These are phyloP conservation scores for Colletotrichum spinosum DNA, from an alignment of 2,329 filamentous ascomycete genomes.

Conservation along the genomic window DNA sequence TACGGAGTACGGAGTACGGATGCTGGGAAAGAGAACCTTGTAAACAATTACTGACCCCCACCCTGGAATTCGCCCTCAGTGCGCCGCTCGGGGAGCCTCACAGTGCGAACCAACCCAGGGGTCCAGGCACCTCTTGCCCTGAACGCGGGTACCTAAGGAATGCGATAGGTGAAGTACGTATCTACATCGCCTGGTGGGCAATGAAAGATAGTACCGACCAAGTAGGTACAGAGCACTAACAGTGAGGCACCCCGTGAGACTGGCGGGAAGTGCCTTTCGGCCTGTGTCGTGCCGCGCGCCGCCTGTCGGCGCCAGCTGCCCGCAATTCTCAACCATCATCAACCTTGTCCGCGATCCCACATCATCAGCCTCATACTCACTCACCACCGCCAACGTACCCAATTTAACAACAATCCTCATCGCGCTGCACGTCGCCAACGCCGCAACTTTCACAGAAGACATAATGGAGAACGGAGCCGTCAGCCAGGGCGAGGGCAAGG, in stretches of 20 bases:
- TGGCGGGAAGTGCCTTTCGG: no score
- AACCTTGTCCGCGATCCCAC: slow-evolving; percentile 7
- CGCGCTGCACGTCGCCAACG: not conserved
- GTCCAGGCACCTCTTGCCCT: not conserved
- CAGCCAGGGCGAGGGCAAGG: slow-evolving; percentile 79
- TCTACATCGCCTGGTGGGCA: not conserved
- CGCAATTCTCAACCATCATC: slow-evolving; percentile 32
- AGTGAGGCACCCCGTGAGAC: no score
- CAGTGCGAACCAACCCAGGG: slow-evolving; percentile 31
- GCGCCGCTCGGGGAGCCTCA: slow-evolving; percentile 25
- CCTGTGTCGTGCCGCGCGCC: not conserved
- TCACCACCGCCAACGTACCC: not conserved
- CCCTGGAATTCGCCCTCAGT: slow-evolving; percentile 18
- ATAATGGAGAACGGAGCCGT: slow-evolving; percentile 81
- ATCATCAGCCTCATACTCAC: slow-evolving; percentile 21
- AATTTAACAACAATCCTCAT: not conserved
- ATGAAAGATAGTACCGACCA: not conserved
- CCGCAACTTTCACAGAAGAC: not conserved
- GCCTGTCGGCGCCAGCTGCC: slow-evolving; percentile 24
- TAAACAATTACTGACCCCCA: slow-evolving; percentile 22
- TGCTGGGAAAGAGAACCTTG: no score
- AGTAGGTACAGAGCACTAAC: no score
- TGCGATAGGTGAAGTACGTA: no score
- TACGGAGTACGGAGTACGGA: no score
- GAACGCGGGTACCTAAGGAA: no score